Conservation (phyloP, 352 stramenopile species). For the Phytopythium montanum region DNA sequence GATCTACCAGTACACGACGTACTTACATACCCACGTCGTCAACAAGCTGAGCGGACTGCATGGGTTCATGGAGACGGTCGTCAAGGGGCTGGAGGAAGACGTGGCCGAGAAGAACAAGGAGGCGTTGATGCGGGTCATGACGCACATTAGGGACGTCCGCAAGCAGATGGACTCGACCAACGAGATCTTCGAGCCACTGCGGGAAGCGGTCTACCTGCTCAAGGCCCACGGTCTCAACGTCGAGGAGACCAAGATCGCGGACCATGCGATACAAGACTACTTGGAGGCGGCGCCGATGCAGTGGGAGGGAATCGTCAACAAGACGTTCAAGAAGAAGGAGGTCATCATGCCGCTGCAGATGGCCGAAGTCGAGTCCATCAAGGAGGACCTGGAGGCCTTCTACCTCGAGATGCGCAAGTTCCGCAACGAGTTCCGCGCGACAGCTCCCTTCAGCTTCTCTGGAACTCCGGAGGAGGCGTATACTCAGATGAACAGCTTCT, state of each 20-base stretch:
- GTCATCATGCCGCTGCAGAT: constrained; percentile 98
- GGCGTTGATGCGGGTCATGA: constrained; percentile 97
- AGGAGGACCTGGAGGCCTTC: constrained; percentile 93
- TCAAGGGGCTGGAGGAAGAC: constrained; percentile 88
- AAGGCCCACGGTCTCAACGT: constrained; percentile 93
- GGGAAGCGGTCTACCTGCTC: constrained; percentile 92
- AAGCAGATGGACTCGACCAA: constrained; percentile 92
- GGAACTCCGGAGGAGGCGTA: constrained; percentile 83
- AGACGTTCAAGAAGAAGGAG: constrained; percentile 98
- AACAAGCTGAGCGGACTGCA: constrained; percentile 85
- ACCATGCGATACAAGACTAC: constrained; percentile 87
- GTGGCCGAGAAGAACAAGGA: constrained; percentile 92
- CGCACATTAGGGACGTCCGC: constrained; percentile 92
- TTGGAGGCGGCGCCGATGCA: constrained; percentile 95
- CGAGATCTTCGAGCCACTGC: constrained; percentile 94
- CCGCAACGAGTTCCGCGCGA: constrained; percentile 92
- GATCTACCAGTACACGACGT: constrained; percentile 94
- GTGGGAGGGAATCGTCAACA: constrained; percentile 98
- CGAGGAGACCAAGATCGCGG: constrained; percentile 83
- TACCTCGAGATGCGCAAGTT: constrained; percentile 94
- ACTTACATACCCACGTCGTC: constrained; percentile 92
- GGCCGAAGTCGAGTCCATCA: constrained; percentile 93
- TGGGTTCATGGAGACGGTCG: constrained; percentile 93
- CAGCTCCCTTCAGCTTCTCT: constrained; percentile 93
- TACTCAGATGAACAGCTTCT: constrained; percentile 78